Evolutionary conservation across 2,329 filamentous ascomycete genomes (phyloP).

Genomic region (Helotiales sp.): DNA sequence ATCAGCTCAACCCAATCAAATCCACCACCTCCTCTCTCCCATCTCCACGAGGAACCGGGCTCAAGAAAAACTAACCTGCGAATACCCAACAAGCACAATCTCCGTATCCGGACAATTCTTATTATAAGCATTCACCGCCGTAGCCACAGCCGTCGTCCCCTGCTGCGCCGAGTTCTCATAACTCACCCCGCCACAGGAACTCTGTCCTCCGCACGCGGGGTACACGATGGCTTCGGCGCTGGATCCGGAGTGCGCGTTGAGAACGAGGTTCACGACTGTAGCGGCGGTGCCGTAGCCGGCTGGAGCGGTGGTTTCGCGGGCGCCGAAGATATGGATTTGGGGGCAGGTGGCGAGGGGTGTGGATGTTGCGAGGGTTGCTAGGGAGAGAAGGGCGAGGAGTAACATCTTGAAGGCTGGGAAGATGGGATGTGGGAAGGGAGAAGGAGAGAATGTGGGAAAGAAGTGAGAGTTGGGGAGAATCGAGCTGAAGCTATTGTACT

Average conservation of each 20-base stretch:
- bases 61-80: constrained; percentile 50
- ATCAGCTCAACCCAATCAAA: no score
- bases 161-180: constrained; percentile 60
- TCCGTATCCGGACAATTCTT: constrained; percentile 55
- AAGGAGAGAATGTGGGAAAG: not conserved
- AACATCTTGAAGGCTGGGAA: not conserved
- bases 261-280: constrained; percentile 51
- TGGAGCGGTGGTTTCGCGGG: constrained; percentile 49
- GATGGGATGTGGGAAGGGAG: not conserved
- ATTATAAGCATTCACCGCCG: constrained; percentile 59
- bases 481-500: no score
- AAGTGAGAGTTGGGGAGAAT: not conserved
- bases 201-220: constrained; percentile 63
- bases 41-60: no score
- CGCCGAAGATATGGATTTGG: constrained; percentile 49
- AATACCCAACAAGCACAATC: constrained; percentile 63
- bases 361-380: not conserved
- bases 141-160: constrained; percentile 58
- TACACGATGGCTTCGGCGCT: constrained; percentile 57
- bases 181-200: constrained; percentile 55
- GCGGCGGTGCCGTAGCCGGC: constrained; percentile 51
- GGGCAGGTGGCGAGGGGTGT: constrained; percentile 38
- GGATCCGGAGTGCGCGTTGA: constrained; percentile 47
- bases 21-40: no score
- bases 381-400: not conserved